Percentiles rank a stretch among this genome's conserved stretches.
These are phyloP conservation scores for Nicotiana rustica DNA, from an alignment of 305 asterid genomes.

Conservation along the genomic window DNA sequence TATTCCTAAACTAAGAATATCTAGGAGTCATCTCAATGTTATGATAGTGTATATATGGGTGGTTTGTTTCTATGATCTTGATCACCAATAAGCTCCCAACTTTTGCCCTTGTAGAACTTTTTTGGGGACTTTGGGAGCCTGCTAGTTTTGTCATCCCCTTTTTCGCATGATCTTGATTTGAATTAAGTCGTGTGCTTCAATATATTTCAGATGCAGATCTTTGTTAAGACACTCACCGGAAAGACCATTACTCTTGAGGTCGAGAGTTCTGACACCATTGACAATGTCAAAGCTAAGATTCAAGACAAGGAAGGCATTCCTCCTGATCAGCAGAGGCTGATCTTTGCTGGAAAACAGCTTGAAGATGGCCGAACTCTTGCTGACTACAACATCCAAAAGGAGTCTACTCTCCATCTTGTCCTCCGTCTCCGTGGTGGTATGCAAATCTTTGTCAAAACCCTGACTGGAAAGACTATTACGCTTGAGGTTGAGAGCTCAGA, in stretches of 20 bases:
- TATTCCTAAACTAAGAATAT: not conserved
- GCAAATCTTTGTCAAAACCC: not conserved
- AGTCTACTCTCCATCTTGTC: not conserved
- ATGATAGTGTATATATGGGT: not conserved
- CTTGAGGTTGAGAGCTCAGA: not conserved
- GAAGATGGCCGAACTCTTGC: not conserved
- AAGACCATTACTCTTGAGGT: not conserved
- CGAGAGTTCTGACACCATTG: slow-evolving; percentile 1
- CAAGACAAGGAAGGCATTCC: not conserved
- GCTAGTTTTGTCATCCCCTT: not conserved
- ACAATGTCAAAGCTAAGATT: not conserved
- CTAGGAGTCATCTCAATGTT: not conserved
- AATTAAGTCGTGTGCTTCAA: not conserved
- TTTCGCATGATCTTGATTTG: not conserved
- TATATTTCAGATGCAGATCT: not conserved
- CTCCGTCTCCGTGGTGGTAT: not conserved
- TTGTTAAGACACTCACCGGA: not conserved
- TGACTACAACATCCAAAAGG: slow-evolving; percentile 2
- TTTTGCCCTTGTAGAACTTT: too few species aligned
- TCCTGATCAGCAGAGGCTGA: not conserved
- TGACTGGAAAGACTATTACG: not conserved
- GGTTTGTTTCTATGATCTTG: not conserved
- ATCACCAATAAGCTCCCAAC: too few species aligned
- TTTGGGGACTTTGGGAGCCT: too few species aligned
- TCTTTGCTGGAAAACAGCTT: not conserved